Conservation (phyloP, 2,329 filamentous ascomycete genomes). For the Sclerotinia sclerotiorum region DNA sequence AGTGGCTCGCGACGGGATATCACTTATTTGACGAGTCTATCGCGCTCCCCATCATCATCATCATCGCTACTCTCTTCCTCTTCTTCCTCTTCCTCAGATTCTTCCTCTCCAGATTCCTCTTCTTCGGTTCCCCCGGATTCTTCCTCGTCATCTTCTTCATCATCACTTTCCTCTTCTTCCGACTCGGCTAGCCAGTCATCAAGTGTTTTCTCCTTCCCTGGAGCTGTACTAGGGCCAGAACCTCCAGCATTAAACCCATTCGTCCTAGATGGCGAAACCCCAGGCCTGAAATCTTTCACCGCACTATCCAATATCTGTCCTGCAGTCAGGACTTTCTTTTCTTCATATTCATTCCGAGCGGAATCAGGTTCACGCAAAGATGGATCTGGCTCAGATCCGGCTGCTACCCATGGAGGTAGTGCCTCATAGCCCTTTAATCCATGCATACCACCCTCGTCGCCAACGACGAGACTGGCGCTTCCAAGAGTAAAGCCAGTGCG, state of each 20-base stretch:
- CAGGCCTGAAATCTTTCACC: conserved; percentile 42
- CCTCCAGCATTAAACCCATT: conserved; percentile 47
- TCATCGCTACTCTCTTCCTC: conserved; percentile 39
- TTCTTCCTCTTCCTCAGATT: conserved; percentile 17
- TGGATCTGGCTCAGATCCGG: conserved; percentile 76
- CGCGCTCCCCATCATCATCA: conserved; percentile 36
- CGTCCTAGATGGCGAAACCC: conserved; percentile 43
- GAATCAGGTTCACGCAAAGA: conserved; percentile 63
- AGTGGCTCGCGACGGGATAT: conserved; percentile 4
- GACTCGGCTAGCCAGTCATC: conserved; percentile 84
- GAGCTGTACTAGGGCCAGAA: conserved; percentile 22
- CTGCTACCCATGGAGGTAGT: conserved; percentile 81
- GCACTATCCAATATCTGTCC: conserved; percentile 64
- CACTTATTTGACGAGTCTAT: conserved; percentile 40
- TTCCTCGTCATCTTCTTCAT: conserved; percentile 50
- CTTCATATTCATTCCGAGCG: conserved; percentile 43
- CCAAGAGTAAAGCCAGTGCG: conserved; percentile 77
- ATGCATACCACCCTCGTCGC: conserved; percentile 69
- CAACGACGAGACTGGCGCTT: conserved; percentile 81
- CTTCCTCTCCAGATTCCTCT: conserved; percentile 26
- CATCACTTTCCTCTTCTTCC: conserved; percentile 49
- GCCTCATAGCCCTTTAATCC: conserved; percentile 76
- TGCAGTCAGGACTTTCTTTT: conserved; percentile 52
- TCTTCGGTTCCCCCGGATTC: conserved; percentile 37
- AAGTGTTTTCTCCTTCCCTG: conserved; percentile 66